Evolutionary conservation across 768 basidiomycete genomes (phyloP), one percentile per base, ranked within the genome.

Genomic region (Lentinula edodes): DNA sequence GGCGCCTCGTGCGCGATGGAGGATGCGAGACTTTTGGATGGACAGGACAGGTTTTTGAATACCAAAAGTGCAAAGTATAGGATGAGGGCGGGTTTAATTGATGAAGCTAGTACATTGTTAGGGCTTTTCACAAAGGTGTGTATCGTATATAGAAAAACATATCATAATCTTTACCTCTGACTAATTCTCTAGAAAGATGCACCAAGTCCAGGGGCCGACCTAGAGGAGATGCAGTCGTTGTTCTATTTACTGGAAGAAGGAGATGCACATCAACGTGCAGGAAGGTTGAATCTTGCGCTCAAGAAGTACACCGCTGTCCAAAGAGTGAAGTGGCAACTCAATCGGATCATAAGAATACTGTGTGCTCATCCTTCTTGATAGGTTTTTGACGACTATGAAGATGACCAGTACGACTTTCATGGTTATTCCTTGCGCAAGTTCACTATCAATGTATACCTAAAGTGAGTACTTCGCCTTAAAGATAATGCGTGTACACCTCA

Each of bases 401-500:
- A 98, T 66, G 95, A 97, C 68, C 95, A 98, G 74, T 98, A 90
- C 67, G 97, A 99, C 73, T 99, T 99, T 80, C 97, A 99, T 71
- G 86, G 90, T 6, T 99, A 98, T 72, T 92, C 92, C 65, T 66
- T 98, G 66, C 87, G 97, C 58, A 94, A 91, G 67, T 91, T 88
- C 67, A 96, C 91, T 7, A 75, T 98, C 38, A 89, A 87, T 58
- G 85, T 93, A 12, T 98, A 98, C 71, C 63, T 91, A 58, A 84
- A 86, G 96, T 98, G 66, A 63, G 90, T 76, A 8, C 34, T 39
- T 15, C 28, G 52, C 23, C 12, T 28, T 5, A 20, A 5, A 5
- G 9, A 15, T 4, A 9, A 39, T 36, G 12, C 9, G 28, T 39
- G 2, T 28, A 28, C 16, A 52, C 13, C 32, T 36, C 8, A 50